Evolutionary conservation across 73 alveolate species (phyloP).

Genomic region (Urostyla sp.): DNA sequence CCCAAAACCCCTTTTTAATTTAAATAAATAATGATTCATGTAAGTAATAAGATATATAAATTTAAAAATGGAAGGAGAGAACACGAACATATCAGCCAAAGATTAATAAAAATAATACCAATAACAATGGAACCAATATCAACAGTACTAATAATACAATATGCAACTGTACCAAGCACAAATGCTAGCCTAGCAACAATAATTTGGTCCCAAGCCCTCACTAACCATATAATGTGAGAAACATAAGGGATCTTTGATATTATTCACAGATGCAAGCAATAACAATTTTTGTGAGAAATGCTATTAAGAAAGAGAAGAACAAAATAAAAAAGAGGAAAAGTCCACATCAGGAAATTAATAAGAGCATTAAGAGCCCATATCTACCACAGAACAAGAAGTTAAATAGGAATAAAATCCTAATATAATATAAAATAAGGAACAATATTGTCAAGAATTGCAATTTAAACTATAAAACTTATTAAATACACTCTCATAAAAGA

Average conservation of each 20-base stretch:
- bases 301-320: slow-evolving; percentile 1
- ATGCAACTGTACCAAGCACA: not conserved
- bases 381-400: not conserved
- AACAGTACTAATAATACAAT: too few relatives aligned
- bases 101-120: too few relatives aligned
- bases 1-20: too few relatives aligned
- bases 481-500: slow-evolving; percentile 22
- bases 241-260: slow-evolving; percentile 25
- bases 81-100: too few relatives aligned
- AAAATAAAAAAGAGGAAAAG: not conserved
- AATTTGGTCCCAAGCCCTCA: slow-evolving; percentile 33
- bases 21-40: too few relatives aligned
- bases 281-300: slow-evolving; percentile 48
- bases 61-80: too few relatives aligned
- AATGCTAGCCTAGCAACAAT: not conserved
- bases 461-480: slow-evolving; percentile 6
- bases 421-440: not conserved
- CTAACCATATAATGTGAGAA: slow-evolving; percentile 23
- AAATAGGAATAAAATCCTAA: not conserved
- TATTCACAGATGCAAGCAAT: not conserved
- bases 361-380: not conserved
- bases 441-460: not conserved
- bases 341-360: not conserved
- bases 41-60: too few relatives aligned
- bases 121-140: too few relatives aligned